phyloP scores from a whole-genome alignment of 192 early-diverging fungal genomes.

The Coemansia sp. region DNA sequence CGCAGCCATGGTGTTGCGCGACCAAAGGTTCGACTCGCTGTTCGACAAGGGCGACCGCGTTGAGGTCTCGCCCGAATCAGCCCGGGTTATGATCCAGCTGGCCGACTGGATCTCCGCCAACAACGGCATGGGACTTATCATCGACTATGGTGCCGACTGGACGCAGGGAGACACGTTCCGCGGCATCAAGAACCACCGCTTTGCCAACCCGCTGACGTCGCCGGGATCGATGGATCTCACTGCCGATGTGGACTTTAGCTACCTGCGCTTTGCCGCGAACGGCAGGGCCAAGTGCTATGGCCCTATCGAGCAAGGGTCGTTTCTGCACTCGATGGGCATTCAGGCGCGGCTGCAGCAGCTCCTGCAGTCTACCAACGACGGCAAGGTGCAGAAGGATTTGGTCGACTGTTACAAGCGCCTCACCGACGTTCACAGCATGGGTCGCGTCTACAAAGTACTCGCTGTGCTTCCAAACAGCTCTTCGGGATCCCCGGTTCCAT shows the following conservation, averaged over 20 bases:
- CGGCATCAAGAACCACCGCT: conserved; percentile 84
- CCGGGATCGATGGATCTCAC: conserved; percentile 90
- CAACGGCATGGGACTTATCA: conserved; percentile 71
- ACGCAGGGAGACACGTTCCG: conserved; percentile 76
- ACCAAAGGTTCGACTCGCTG: conserved; percentile 41
- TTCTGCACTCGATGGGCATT: conserved; percentile 83
- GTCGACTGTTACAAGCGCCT: conserved; percentile 73
- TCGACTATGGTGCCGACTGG: conserved; percentile 91
- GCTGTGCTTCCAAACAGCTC: conserved; percentile 55
- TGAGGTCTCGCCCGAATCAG: conserved; percentile 84
- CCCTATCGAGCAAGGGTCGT: conserved; percentile 76
- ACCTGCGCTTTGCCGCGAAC: conserved; percentile 61
- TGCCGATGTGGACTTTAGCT: conserved; percentile 88
- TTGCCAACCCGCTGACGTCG: conserved; percentile 69
- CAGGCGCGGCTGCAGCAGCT: conserved; percentile 69
- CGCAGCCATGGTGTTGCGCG: conserved; percentile 48
- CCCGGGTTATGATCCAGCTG: conserved; percentile 63
- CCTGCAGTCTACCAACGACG: conserved; percentile 56
- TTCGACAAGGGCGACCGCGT: conserved; percentile 74
- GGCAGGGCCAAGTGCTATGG: conserved; percentile 62
- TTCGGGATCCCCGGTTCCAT: conserved; percentile 18
- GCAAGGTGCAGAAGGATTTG: conserved; percentile 59
- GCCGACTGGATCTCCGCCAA: conserved; percentile 65
- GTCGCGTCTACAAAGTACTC: conserved; percentile 82
- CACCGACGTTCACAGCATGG: conserved; percentile 78